A percentile compares a stretch with the other conserved stretches of the same genome.
These are phyloP conservation scores for Polychaeton citri DNA, from an alignment of 2,329 filamentous ascomycete genomes.

Conservation along the genomic window DNA sequence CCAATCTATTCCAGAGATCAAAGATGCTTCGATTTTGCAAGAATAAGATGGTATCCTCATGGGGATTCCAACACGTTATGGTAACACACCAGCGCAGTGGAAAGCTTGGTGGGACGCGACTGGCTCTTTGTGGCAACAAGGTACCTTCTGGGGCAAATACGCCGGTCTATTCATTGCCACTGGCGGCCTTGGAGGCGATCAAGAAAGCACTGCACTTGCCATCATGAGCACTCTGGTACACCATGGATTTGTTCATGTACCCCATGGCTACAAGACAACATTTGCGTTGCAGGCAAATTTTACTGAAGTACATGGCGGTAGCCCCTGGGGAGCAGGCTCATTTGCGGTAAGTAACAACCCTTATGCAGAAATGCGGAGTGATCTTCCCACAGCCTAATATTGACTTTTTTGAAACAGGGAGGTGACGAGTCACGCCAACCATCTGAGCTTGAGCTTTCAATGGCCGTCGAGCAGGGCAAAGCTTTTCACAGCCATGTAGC, in stretches of 20 bases:
- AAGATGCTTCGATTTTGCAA: too few species aligned
- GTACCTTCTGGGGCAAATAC: constrained; percentile 58
- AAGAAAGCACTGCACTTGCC: constrained; percentile 70
- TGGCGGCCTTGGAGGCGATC: constrained; percentile 68
- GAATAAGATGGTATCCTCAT: constrained; percentile 74
- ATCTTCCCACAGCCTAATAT: too few species aligned
- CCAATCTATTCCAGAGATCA: too few species aligned
- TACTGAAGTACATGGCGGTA: constrained; percentile 65
- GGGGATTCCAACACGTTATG: constrained; percentile 84
- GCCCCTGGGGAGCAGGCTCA: constrained; percentile 81
- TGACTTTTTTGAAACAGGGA: too few species aligned
- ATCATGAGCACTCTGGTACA: constrained; percentile 72
- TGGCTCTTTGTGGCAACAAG: constrained; percentile 40
- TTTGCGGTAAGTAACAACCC: too few species aligned
- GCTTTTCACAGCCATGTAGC: too few species aligned
- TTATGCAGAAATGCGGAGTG: too few species aligned
- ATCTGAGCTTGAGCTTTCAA: too few species aligned
- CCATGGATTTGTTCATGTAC: constrained; percentile 86
- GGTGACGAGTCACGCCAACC: too few species aligned
- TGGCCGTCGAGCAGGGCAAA: too few species aligned
- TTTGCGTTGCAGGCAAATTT: constrained; percentile 58
- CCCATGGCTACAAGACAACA: constrained; percentile 69
- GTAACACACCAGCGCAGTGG: constrained; percentile 91
- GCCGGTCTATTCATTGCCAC: constrained; percentile 80
- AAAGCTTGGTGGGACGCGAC: constrained; percentile 82